phyloP scores from a whole-genome alignment of 305 asterid genomes.

The Vinca major region DNA sequence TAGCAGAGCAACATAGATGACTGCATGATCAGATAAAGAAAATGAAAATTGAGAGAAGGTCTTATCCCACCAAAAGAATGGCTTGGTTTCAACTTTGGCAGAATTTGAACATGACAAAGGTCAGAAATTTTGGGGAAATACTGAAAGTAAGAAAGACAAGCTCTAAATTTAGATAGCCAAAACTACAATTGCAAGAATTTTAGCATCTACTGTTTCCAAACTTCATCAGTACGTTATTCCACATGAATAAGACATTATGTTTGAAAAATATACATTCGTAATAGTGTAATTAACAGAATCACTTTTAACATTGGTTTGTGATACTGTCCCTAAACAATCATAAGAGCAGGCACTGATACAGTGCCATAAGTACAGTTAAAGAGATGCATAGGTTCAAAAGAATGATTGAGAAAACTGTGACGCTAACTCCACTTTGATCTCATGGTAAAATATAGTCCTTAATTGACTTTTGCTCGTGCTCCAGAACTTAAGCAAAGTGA shows the following conservation, averaged over 20 bases:
- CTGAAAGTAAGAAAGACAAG: background rate
- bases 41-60: background rate
- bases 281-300: background rate
- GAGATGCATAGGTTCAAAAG: background rate
- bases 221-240: background rate
- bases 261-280: background rate
- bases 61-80: background rate
- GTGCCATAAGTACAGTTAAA: background rate
- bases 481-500: background rate
- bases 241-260: background rate
- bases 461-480: background rate
- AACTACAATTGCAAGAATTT: background rate
- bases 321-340: background rate
- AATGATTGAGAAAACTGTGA: background rate
- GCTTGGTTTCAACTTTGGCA: background rate
- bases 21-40: background rate
- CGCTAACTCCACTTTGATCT: background rate
- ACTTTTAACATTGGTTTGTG: background rate
- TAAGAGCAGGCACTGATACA: background rate
- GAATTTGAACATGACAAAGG: background rate
- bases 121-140: background rate
- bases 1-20: background rate
- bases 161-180: background rate
- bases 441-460: background rate
- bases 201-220: background rate